Base-by-base conservation (phyloP, 352 stramenopile genomes). In the Phytophthora pluvialis region DNA sequence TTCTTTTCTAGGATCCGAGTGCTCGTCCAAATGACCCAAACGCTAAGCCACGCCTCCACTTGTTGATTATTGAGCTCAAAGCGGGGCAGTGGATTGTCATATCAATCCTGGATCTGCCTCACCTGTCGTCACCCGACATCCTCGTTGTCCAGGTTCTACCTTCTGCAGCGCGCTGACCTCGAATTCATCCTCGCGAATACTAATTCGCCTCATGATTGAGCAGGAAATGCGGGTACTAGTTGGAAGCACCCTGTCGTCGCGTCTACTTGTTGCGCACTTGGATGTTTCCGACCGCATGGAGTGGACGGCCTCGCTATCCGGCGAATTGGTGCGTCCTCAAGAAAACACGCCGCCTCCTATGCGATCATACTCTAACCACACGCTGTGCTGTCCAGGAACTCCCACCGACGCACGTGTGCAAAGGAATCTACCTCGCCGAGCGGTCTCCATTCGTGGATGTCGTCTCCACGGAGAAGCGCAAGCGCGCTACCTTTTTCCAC, bases 371-470 rank as follows among this genome's bases (percentile, higher is more conserved):
- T 25, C 3, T 28, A 32, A 39, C 13, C 54, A 28, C 7, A 42
- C 48, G 2, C 16, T 51, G n/a, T 57, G 11, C n/a, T 36, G 21
- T 18, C 5, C 42, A 89, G 80, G 72, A 88, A 11, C 65, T 89
- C 5, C 64, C 74, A 8, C 15, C 71, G 8, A 75, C 42, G 8
- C 76, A 88, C 28, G 64, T 81, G 8, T 86, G 80, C 32, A 78
- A 75, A 62, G 80, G 80, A 16, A 60, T 89, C 6, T 72, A 72
- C 29, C 45, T 88, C 10, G 48, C 60, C 15, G 55, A 73, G 33
- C 60, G 69, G 9, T 85, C 72, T 63, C 75, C 78, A 18, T 86
- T 85, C 35, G 59, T 81, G n/a, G 67, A 86, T 51, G 74, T 84
- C 48, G 78, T 64, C n/a, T 86, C 78, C 7, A 75, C 71, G 0